Conservation (phyloP, 805 yeast species). For the Ogataea pignaliae region DNA sequence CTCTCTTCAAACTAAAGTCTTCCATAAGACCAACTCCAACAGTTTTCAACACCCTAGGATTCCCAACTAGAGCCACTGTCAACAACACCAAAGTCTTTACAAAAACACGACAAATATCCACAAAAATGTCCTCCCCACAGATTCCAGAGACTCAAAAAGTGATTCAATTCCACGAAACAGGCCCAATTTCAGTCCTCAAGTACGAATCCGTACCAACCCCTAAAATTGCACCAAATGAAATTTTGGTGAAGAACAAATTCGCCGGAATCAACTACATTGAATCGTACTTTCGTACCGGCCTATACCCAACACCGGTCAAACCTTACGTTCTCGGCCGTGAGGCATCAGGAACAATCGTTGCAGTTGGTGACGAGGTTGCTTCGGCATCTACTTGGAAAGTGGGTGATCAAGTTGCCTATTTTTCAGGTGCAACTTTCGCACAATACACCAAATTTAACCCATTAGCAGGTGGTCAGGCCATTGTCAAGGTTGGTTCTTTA, state of each 20-base stretch:
- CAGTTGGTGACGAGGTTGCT: constrained; percentile 55
- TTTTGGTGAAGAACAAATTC: constrained; percentile 68
- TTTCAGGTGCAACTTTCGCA: constrained; percentile 55
- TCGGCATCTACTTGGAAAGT: constrained; percentile 37
- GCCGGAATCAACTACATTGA: constrained; percentile 85
- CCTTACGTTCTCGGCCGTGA: constrained; percentile 72
- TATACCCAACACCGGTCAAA: constrained; percentile 49
- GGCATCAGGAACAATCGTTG: constrained; percentile 66
- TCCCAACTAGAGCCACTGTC: too few relatives aligned
- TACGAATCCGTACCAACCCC: constrained; percentile 62
- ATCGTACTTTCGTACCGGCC: constrained; percentile 73
- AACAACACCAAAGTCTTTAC: too few relatives aligned
- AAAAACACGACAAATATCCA: background rate
- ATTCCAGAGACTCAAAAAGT: constrained; percentile 58
- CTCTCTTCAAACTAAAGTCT: too few relatives aligned
- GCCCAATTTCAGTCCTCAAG: constrained; percentile 57
- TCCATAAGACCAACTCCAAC: too few relatives aligned
- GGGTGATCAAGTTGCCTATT: constrained; percentile 70
- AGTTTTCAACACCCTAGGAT: too few relatives aligned
- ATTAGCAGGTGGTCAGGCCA: constrained; percentile 12
- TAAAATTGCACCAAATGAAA: constrained; percentile 45
- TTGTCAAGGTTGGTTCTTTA: constrained; percentile 47
- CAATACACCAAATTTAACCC: constrained; percentile 58
- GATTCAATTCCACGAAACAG: constrained; percentile 46
- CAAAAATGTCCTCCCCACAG: background rate